These are phyloP conservation scores for Huntiella abstrusa DNA, from an alignment of 2,329 filamentous ascomycete genomes.

Conservation along the genomic window DNA sequence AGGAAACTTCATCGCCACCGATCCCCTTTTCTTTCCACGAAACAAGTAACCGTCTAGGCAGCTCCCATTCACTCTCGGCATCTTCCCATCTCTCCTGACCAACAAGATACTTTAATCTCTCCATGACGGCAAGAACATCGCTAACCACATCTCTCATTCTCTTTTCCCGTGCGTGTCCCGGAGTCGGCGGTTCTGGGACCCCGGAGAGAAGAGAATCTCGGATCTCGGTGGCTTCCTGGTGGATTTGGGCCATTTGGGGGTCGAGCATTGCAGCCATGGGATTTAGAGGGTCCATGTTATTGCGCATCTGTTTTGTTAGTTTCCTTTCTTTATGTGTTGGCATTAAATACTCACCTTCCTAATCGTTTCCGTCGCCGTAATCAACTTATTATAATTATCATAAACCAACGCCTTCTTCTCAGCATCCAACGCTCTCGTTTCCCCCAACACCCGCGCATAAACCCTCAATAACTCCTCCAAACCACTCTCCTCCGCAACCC, in stretches of 20 bases:
- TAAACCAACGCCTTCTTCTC: conserved; percentile 96
- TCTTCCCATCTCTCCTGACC: conserved; percentile 40
- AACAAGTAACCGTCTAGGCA: conserved; percentile 31
- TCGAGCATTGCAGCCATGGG: conserved; percentile 55
- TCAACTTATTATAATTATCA: conserved; percentile 94
- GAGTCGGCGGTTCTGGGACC: conserved; percentile 27
- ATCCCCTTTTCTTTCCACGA: conserved; percentile 35
- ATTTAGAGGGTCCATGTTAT: conserved; percentile 62
- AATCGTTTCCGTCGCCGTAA: conserved; percentile 92
- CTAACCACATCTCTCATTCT: conserved; percentile 36
- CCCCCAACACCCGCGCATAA: conserved; percentile 54
- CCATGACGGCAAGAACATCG: conserved; percentile 43
- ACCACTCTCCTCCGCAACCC: conserved; percentile 39
- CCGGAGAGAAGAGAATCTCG: conserved; percentile 30
- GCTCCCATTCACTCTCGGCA: conserved; percentile 37
- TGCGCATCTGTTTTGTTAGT: conserved; percentile 39
- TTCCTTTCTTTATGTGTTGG: not conserved
- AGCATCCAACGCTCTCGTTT: conserved; percentile 78
- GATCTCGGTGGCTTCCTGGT: conserved; percentile 38
- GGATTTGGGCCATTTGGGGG: conserved; percentile 57
- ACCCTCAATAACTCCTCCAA: conserved; percentile 50
- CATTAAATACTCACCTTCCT: conserved; percentile 36
- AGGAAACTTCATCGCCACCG: conserved; percentile 35
- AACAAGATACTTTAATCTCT: conserved; percentile 37
- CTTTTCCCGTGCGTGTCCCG: conserved; percentile 16